Base-by-base conservation (phyloP, 257 asterid species). In the Salvia hispanica region DNA sequence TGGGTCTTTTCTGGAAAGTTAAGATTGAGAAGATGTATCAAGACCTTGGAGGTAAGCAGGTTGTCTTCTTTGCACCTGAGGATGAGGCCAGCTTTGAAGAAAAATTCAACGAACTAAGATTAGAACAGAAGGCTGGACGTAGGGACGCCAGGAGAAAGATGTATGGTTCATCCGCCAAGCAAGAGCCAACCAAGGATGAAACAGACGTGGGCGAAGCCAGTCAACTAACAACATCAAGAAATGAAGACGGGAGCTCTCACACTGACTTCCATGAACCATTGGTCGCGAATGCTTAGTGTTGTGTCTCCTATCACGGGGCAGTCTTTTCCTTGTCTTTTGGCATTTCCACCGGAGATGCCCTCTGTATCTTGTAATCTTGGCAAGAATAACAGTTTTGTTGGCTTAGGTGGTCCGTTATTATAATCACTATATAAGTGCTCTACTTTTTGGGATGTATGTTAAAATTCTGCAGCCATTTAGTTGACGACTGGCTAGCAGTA, bases 31-130 rank as follows among this genome's bases (percentile, higher is more conserved):
- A 93, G 82, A 76, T 86, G 95, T 93, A 93, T 50, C 86, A 82
- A 80, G 95, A 93, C 62, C 95, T 90, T 28, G 96, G 95, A 9
- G 84, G 86, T 58, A 88, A 88, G 98, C 88, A 93, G 78, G 89
- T 93, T 4, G 89, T 84, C 37, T 88, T 93, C 87, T 86, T 88
- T 71, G 75, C 95, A 46, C 95, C 92, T 0, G 89, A 88, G 70
- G 95, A 86, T 2, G 99, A 93, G 80, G 77, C 78, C 66, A 84
- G 83, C 40, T 53, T 90, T 7, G 94, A 81, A 71, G 76, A 85
- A 51, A 81, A 85, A 68, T 88, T 88, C 69, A 73, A 61, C 18
- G 90, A 80, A 61, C 74, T 85, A 53, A 85, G 79, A 70, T 54
- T 90, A 54, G 95, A 77, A 15, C 79, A 84, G 73, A 80, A 81